Evolutionary conservation across 1,284 basidiomycete species (phyloP).

Genomic region (Clitocybe nebularis): DNA sequence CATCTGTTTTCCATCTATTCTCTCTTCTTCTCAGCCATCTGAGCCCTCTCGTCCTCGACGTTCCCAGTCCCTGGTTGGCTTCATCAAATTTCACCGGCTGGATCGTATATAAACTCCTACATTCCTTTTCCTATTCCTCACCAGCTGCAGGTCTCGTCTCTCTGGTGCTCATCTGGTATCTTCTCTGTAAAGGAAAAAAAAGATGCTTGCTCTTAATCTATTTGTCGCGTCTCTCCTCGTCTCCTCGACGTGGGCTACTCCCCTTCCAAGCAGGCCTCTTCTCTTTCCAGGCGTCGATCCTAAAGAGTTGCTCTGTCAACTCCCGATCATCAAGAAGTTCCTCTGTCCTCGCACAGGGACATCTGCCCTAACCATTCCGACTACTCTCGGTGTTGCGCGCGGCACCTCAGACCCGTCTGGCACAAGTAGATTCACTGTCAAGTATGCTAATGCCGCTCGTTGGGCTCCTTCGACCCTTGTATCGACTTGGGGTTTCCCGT

Average conservation of each 20-base stretch:
- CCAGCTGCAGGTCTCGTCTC: constrained; percentile 15
- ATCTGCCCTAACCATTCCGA: constrained; percentile 32
- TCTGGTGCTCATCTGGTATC: constrained; percentile 16
- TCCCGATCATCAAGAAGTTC: constrained; percentile 34
- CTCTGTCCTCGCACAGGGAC: constrained; percentile 37
- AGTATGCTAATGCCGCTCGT: constrained; percentile 58
- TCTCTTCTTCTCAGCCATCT: constrained; percentile 8
- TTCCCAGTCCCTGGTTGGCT: constrained; percentile 21
- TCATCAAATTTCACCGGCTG: constrained; percentile 6
- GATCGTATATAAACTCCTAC: constrained; percentile 13
- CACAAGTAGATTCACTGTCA: constrained; percentile 55
- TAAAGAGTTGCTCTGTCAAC: constrained; percentile 37
- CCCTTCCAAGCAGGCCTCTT: constrained; percentile 24
- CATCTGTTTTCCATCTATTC: constrained; percentile 10
- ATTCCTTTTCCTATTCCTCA: constrained; percentile 14
- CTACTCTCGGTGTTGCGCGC: constrained; percentile 51
- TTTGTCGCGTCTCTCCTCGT: constrained; percentile 32
- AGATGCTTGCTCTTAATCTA: constrained; percentile 38
- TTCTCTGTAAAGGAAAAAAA: constrained; percentile 13
- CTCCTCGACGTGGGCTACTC: constrained; percentile 26
- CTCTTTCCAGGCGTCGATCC: constrained; percentile 27
- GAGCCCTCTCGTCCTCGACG: constrained; percentile 11
- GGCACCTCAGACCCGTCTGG: constrained; percentile 47
- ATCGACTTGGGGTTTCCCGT: constrained; percentile 61
- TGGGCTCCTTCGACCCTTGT: constrained; percentile 55